Percentiles rank a stretch among this genome's conserved stretches.
phyloP scores from a whole-genome alignment of 2,329 filamentous ascomycete genomes.

The Coleophoma eucalyptorum region DNA sequence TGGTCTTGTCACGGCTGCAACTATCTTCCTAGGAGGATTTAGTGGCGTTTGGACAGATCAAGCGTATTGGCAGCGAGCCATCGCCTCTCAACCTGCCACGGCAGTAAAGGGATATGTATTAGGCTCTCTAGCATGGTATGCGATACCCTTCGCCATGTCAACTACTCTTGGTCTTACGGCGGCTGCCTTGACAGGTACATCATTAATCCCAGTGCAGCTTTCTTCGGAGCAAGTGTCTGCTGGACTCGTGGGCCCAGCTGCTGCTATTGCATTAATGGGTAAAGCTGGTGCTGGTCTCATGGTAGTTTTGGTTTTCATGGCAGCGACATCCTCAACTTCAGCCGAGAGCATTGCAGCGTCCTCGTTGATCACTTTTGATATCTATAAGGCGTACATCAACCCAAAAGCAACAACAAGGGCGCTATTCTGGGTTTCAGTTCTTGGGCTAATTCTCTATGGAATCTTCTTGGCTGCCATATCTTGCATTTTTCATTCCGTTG shows the following conservation, averaged over 20 bases:
- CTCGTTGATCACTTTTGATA: conserved; percentile 79
- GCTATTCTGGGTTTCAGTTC: no score
- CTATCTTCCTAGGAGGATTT: conserved; percentile 45
- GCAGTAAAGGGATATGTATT: conserved; percentile 48
- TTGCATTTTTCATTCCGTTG: conserved; percentile 2
- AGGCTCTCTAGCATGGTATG: conserved; percentile 49
- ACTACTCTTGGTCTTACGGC: conserved; percentile 46
- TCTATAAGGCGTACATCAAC: conserved; percentile 82
- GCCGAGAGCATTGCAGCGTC: conserved; percentile 81
- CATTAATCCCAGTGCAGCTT: conserved; percentile 53
- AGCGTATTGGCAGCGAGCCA: conserved; percentile 39
- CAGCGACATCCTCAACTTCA: conserved; percentile 73
- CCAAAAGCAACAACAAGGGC: conserved; percentile 46
- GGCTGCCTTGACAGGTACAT: conserved; percentile 40
- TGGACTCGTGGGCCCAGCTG: conserved; percentile 66
- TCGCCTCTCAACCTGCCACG: conserved; percentile 39
- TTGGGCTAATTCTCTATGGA: neutral
- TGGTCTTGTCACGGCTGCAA: conserved; percentile 45
- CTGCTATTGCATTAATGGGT: conserved; percentile 66
- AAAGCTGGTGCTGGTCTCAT: conserved; percentile 67
- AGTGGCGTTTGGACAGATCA: conserved; percentile 42
- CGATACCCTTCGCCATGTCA: conserved; percentile 49
- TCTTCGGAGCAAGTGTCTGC: conserved; percentile 57
- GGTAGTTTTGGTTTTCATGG: conserved; percentile 70
- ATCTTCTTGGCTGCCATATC: neutral